Base-by-base conservation (phyloP, 768 basidiomycete genomes). In the Tephrocybe rancida region DNA sequence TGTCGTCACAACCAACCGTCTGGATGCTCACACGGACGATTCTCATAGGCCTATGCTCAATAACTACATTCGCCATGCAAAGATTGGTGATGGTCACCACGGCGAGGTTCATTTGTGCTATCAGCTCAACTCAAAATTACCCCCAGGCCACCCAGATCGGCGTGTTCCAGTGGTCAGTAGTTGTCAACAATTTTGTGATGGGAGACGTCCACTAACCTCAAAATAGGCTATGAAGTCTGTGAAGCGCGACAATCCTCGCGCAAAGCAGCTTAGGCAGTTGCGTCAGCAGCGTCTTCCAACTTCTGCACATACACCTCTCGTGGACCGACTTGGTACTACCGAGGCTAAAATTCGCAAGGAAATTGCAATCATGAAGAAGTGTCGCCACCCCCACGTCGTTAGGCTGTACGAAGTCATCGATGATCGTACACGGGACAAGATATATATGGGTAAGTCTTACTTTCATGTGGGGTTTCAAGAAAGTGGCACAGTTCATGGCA, bases 321-420 rank as follows among this genome's bases (percentile, higher is more conserved):
- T 80, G 3, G 87, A 89, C 68, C 81, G 81, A 55, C 79, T 89
- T 37, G 79, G 82, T 52, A 87, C 83, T 21, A 84, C 85, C 26
- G 92, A 93, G 65, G 79, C 84, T 58, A 92, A 93, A 73, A 93
- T 97, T 57, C 80, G 85, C 60, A 88, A 87, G 69, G 96, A 98
- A 73, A 95, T 98, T 54, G 97, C 97, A 2, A 95, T 98, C 69
- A 97, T 99, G 92, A 98, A 98, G 77, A 95, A 97, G 67, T 88
- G 92, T 63, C 76, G 86, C 43, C 94, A 97, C 65, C 87, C 90
- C 0, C 87, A 97, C 67, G 86, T 97, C 54, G 94, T 98, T 10
- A 79, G 88, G 57, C 80, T 99, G 52, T 85, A 86, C 61, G 95
- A 98, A 69, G 94, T 98, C 65, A 95, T 99, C 56, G 95, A 98